Percentiles rank a stretch among this genome's conserved stretches.
phyloP scores from a whole-genome alignment of 306 rosid species.

The Rosa lucieae region DNA sequence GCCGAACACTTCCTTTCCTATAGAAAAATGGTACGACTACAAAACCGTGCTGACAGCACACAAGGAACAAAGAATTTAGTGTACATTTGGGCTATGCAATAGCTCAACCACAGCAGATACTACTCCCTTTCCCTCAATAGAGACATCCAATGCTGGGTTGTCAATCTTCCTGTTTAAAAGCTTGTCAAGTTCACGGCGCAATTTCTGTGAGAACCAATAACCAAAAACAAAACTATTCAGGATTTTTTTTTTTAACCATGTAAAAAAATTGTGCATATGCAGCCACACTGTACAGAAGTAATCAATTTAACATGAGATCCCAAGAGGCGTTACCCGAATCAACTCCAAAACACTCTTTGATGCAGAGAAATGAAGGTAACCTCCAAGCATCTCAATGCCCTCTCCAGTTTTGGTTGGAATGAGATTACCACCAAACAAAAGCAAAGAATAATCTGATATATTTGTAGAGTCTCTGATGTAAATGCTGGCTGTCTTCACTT shows the following conservation, averaged over 20 bases:
- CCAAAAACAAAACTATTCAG: neutral
- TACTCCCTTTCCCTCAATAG: conserved; percentile 72
- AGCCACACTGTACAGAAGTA: neutral
- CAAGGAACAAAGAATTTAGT: neutral
- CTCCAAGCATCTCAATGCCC: conserved; percentile 97
- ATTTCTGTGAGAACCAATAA: conserved; percentile 52
- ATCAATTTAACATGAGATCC: conserved; percentile 14
- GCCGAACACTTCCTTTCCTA: neutral
- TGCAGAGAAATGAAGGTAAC: conserved; percentile 96
- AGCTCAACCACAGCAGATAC: conserved; percentile 85
- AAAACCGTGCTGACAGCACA: neutral
- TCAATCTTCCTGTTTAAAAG: conserved; percentile 77
- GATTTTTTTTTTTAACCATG: neutral
- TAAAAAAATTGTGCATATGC: neutral
- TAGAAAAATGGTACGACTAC: neutral
- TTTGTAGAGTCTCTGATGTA: conserved; percentile 82
- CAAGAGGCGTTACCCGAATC: conserved; percentile 57
- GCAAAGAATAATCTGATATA: conserved; percentile 89
- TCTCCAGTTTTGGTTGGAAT: conserved; percentile 64
- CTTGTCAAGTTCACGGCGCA: conserved; percentile 85
- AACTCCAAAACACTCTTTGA: conserved; percentile 79
- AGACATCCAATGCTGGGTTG: conserved; percentile 78
- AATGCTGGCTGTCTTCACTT: conserved; percentile 81
- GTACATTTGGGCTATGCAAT: conserved; percentile 57
- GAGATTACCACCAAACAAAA: conserved; percentile 88